phyloP scores from a whole-genome alignment of 345 rosid genomes.

The Camelina sativa region DNA sequence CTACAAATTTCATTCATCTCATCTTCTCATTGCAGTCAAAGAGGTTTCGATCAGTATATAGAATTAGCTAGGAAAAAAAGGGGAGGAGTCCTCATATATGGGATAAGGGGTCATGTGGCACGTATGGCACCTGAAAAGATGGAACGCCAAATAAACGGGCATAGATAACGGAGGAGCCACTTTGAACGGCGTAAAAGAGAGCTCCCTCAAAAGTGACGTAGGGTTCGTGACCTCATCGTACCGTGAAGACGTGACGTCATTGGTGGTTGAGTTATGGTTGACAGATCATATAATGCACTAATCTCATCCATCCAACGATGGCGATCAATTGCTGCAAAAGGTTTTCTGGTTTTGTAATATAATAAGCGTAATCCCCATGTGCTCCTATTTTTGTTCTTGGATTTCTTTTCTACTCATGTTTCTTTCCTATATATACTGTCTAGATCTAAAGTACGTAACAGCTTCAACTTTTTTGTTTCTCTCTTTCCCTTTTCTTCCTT shows the following conservation, averaged over 20 bases:
- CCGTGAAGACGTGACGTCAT: slow-evolving; percentile 13
- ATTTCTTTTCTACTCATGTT: not conserved
- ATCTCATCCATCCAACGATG: slow-evolving; percentile 33
- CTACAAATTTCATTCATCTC: not conserved
- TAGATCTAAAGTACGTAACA: slow-evolving; percentile 21
- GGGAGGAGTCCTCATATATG: not conserved
- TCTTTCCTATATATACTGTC: not conserved
- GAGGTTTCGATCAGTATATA: slow-evolving; percentile 10
- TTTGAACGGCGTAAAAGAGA: slow-evolving; percentile 9
- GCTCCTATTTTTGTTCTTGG: not conserved
- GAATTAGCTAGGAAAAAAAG: not conserved
- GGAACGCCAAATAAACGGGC: slow-evolving; percentile 26
- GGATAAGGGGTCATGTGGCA: slow-evolving; percentile 17
- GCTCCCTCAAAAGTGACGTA: slow-evolving; percentile 28
- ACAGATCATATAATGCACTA: slow-evolving; percentile 35
- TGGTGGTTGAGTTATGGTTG: slow-evolving; percentile 23
- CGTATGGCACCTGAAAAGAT: slow-evolving; percentile 36
- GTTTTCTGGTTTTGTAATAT: not conserved
- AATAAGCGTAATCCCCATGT: slow-evolving; percentile 24
- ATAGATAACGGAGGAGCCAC: slow-evolving; percentile 30
- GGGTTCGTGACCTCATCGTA: slow-evolving; percentile 21
- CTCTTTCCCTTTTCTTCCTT: not conserved
- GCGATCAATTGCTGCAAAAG: slow-evolving; percentile 18
- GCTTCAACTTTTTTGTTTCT: not conserved
- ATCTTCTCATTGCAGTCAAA: not conserved